A percentile compares a stretch with the other conserved stretches of the same genome.
These are phyloP conservation scores for Sporobolomyces phaffii DNA, from an alignment of 768 basidiomycete genomes.

Conservation along the genomic window DNA sequence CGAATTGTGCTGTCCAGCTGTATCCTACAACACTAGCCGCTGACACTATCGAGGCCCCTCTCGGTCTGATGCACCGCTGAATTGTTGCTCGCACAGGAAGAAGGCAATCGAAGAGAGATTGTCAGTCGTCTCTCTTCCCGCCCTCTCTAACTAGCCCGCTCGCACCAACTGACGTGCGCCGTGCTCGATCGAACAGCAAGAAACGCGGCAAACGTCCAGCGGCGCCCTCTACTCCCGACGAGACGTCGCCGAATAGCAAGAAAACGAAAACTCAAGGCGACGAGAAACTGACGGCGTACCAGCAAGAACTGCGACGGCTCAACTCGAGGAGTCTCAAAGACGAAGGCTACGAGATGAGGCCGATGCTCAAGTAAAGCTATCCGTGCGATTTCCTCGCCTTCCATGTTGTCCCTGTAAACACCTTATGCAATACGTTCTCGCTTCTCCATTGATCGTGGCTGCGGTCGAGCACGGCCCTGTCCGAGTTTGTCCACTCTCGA, in stretches of 20 bases:
- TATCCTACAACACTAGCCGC: too few species aligned
- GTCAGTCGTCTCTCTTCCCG: background rate
- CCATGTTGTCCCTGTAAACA: too few species aligned
- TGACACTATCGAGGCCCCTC: too few species aligned
- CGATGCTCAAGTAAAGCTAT: conserved; percentile 19
- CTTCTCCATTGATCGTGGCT: too few species aligned
- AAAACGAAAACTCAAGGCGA: background rate
- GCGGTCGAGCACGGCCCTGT: too few species aligned
- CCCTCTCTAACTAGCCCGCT: background rate
- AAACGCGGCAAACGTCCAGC: conserved; percentile 29
- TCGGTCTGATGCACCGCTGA: too few species aligned
- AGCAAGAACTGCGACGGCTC: conserved; percentile 24
- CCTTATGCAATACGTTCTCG: too few species aligned
- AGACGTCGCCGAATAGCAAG: background rate
- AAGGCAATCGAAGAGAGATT: conserved; percentile 31
- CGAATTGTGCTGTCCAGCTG: too few species aligned
- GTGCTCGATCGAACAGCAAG: conserved; percentile 10
- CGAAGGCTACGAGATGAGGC: conserved; percentile 10
- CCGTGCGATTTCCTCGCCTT: too few species aligned
- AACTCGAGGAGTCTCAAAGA: conserved; percentile 14
- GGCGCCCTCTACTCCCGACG: background rate
- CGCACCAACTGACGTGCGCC: background rate
- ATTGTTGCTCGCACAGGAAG: conserved; percentile 10
- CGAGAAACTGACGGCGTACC: conserved; percentile 15
- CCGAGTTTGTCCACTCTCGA: too few species aligned